Evolutionary conservation across 2,329 filamentous ascomycete genomes (phyloP).

Genomic region (Cryphonectria carpinicola): DNA sequence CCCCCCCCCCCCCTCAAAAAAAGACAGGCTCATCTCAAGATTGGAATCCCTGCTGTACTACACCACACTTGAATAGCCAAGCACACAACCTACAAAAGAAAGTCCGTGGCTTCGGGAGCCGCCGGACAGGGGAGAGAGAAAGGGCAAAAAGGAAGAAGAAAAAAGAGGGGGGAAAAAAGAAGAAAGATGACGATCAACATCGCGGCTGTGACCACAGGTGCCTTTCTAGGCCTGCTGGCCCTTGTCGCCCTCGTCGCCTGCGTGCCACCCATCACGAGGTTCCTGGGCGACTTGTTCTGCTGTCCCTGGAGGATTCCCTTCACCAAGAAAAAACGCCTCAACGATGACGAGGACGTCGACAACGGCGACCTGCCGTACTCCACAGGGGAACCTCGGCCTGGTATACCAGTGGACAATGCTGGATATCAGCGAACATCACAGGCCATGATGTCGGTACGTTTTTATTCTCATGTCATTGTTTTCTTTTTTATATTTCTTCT

Average conservation of each 20-base stretch:
- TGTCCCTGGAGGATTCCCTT: slow-evolving; percentile 28
- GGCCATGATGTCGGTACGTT: slow-evolving; percentile 23
- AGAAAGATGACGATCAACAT: slow-evolving; percentile 24
- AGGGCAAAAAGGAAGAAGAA: not conserved
- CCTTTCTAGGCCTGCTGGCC: slow-evolving; percentile 25
- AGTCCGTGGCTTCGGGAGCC: not conserved
- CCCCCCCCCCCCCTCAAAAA: not conserved
- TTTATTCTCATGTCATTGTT: not conserved
- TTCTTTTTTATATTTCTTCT: not conserved
- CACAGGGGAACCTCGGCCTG: slow-evolving; percentile 9
- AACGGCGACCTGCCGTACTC: slow-evolving; percentile 22
- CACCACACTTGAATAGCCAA: not conserved
- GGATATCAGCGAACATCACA: slow-evolving; percentile 11
- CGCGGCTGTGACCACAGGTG: slow-evolving; percentile 23
- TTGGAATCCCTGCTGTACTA: not conserved
- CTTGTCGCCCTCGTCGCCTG: slow-evolving; percentile 21
- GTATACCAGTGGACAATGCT: slow-evolving; percentile 6
- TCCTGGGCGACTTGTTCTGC: slow-evolving; percentile 25
- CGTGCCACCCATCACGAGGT: slow-evolving; percentile 24
- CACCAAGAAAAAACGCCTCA: slow-evolving; percentile 21
- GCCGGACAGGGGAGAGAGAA: not conserved
- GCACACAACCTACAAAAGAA: not conserved
- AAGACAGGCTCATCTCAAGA: not conserved
- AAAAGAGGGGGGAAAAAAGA: not conserved
- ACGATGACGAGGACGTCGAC: slow-evolving; percentile 27